Evolutionary conservation across 2,329 filamentous ascomycete species (phyloP), one percentile per base, ranked within the genome.

Genomic region (Claviceps sp.): DNA sequence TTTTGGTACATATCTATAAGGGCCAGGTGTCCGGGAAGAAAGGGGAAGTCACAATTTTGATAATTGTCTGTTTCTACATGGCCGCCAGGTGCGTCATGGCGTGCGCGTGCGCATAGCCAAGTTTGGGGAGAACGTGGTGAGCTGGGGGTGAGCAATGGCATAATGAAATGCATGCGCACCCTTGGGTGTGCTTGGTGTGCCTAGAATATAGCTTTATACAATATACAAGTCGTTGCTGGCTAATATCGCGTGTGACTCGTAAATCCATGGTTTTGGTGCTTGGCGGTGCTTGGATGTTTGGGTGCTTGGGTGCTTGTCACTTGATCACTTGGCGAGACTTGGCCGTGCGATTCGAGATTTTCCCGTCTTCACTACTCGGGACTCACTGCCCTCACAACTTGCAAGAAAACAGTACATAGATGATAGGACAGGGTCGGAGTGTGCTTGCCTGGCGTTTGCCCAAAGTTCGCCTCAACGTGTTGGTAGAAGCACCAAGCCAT

Each of bases 1-100:
- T 47, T 51, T 34, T 45, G 22, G 56, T 56, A 58, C 54, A 60
- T 59, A 54, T 52, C 48, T 52, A 56, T 50, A 19, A 51, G 43
- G 43, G 22, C 10, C 19, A 47, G 38, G 19, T 37, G 42, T 51
- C 42, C 22, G 10, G 43, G 16, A 47, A 22, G n/a, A 22, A n/a
- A 41, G 19, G 43, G 4, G 13, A 16, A 26, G 34, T 24, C 19
- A 30, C 34, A 44, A 24, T 41, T 51, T 51, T 51, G 50, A 47
- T n/a, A 30, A 24, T 37, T 34, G 42, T 50, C 3, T 50, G 48
- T 50, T 46, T 24, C 16, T 46, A 50, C 16, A 50, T 34, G 24
- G 49, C 42, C 16, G 16, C 26, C 17, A 17, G 40, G 16, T 41
- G 40, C 7, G 40, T 43, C 41, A 14, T 17, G 11, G 42, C 42